A percentile compares a stretch with the other conserved stretches of the same genome.
Conservation (phyloP, 176 grass and related monocot genomes). For the Triticum dicoccoides region DNA sequence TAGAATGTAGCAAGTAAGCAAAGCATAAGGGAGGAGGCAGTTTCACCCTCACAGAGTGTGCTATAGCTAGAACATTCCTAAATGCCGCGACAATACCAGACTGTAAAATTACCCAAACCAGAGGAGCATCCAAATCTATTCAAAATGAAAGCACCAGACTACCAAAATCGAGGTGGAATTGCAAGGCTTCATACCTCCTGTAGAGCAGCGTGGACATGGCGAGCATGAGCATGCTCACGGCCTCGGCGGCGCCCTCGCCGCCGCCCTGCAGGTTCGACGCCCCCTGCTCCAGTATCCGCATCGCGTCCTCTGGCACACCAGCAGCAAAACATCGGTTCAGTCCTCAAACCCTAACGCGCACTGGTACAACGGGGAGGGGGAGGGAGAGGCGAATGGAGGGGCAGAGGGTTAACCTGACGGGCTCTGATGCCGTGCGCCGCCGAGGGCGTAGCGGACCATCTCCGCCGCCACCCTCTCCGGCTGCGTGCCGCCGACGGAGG, state of each 20-base stretch:
- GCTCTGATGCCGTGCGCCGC: constrained; percentile 44
- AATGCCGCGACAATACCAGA: not conserved
- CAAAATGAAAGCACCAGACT: not conserved
- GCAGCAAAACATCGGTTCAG: constrained; percentile 12
- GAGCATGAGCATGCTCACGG: constrained; percentile 65
- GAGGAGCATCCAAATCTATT: not conserved
- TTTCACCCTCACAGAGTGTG: not conserved
- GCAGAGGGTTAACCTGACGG: constrained; percentile 42
- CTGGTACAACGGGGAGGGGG: not conserved
- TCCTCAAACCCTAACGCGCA: not conserved
- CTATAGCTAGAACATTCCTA: not conserved
- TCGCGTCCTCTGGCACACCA: constrained; percentile 55
- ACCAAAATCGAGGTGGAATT: constrained; percentile 11
- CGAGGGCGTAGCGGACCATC: constrained; percentile 83
- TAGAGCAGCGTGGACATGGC: constrained; percentile 83
- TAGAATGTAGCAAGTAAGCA: not conserved
- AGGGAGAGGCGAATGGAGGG: not conserved
- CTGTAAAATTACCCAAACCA: not conserved
- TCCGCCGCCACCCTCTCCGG: constrained; percentile 57
- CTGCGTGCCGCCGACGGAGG: constrained; percentile 28
- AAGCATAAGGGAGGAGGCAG: not conserved
- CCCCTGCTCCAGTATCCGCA: constrained; percentile 94
- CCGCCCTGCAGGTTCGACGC: constrained; percentile 67
- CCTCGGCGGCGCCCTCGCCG: constrained; percentile 48
- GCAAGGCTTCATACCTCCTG: constrained; percentile 43